These are phyloP conservation scores for Umbelopsis ramanniana DNA, from an alignment of 192 early-diverging fungal species.

Conservation along the genomic window DNA sequence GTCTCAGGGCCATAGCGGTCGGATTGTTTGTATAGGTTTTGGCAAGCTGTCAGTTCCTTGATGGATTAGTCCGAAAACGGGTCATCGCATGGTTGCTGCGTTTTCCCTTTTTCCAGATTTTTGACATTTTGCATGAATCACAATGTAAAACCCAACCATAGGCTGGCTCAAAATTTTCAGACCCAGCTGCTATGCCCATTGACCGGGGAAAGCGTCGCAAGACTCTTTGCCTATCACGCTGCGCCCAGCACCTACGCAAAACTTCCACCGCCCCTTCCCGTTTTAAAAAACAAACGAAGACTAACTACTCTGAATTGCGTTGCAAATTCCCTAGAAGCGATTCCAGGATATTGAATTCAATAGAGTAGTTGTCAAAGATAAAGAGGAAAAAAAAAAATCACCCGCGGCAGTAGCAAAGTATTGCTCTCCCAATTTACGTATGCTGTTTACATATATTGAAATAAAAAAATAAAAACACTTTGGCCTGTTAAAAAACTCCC, in stretches of 20 bases:
- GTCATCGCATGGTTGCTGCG: conserved; percentile 8
- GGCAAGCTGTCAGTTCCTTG: not conserved
- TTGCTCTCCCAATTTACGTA: not conserved
- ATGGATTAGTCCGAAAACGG: not conserved
- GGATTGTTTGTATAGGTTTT: conserved; percentile 1
- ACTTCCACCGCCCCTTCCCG: not conserved
- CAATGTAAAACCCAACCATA: conserved; percentile 10
- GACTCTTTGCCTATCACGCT: not conserved
- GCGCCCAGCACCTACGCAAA: not conserved
- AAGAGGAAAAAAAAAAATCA: not conserved
- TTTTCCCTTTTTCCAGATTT: not conserved
- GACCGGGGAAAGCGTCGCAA: not conserved
- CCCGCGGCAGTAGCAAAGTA: conserved; percentile 17
- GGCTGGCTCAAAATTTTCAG: not conserved
- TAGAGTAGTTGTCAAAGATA: not conserved
- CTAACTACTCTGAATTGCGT: too few relatives aligned
- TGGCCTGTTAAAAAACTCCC: conserved; percentile 10
- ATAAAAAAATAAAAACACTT: conserved; percentile 10
- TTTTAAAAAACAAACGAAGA: not conserved
- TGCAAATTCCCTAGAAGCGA: too few relatives aligned
- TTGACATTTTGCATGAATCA: conserved; percentile 24
- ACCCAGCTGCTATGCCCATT: not conserved
- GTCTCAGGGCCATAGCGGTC: too few relatives aligned
- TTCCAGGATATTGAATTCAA: not conserved
- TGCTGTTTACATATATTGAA: not conserved